Base-by-base conservation (phyloP, 1,284 basidiomycete genomes). In the Heterobasidion annosum region DNA sequence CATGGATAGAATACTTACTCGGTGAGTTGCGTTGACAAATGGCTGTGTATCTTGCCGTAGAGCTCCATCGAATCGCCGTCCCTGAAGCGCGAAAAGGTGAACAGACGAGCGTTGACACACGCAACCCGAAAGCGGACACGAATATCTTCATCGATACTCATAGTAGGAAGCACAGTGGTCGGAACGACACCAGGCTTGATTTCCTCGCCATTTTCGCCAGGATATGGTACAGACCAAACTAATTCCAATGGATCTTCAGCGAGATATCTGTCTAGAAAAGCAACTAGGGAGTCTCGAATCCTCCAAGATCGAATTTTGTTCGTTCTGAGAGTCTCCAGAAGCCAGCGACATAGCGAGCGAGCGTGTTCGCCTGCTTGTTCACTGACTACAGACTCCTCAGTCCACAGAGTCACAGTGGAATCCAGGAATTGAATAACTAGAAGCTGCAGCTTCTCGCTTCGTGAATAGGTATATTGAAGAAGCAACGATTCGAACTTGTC, bases 101-200 rank as follows among this genome's bases (percentile, higher is more conserved):
- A 85, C 18, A 92, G 67, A 3, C 73, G 72, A 2, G 89, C 81
- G 34, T 79, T 81, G 6, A 83, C 73, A 2, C 78, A 70, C 1
- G 89, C 85, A 1, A 81, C 81, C 19, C 90, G 83, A 61, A 93
- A 88, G 6, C 95, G 85, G 35, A 97, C 85, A 25, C 93, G 82
- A n/a, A 89, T 82, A 66, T 98, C 95, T 47, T 71, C 67, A 66
- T 98, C 95, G 16, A 67, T 63, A 25, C 78, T 75, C 57, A 90
- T 64, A 13, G 63, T 64, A 7, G 77, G 77, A 40, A 92, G 70
- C 49, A 88, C 65, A 25, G 56, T 59, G 40, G 73, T 65, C 1
- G 85, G 83, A 51, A 69, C 61, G 18, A 67, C 66, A 25, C 61
- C 61, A 9, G 64, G 59, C 0, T 61, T 62, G 2, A 60, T 61